Evolutionary conservation across 768 basidiomycete species (phyloP).

Genomic region (Tephrocybe rancida): DNA sequence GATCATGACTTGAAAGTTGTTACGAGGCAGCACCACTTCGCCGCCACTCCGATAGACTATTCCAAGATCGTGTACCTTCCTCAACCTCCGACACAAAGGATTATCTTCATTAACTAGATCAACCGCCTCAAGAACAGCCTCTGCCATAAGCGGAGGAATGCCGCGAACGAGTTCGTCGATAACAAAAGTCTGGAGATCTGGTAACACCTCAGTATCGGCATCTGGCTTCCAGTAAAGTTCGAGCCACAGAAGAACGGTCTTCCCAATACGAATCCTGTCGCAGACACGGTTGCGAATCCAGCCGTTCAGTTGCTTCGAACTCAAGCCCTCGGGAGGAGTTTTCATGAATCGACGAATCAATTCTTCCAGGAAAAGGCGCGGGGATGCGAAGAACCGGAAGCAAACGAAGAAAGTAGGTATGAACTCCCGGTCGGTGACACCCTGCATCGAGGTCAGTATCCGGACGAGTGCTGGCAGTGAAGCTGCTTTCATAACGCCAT

Average conservation of each 20-base stretch:
- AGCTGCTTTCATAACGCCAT: constrained; percentile 30
- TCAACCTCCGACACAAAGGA: constrained; percentile 11
- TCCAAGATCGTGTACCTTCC: constrained; percentile 16
- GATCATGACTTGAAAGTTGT: constrained; percentile 12
- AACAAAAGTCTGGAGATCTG: constrained; percentile 25
- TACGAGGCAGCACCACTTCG: not conserved
- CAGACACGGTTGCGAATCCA: constrained; percentile 45
- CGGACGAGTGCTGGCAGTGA: constrained; percentile 45
- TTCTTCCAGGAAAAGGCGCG: constrained; percentile 42
- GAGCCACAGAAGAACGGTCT: constrained; percentile 71
- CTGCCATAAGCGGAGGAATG: constrained; percentile 29
- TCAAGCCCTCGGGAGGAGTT: constrained; percentile 25
- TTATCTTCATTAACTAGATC: constrained; percentile 21
- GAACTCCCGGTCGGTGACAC: constrained; percentile 42
- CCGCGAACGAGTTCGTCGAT: constrained; percentile 24
- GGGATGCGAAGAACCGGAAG: constrained; percentile 68
- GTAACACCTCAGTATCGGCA: constrained; percentile 45
- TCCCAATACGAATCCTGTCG: constrained; percentile 60
- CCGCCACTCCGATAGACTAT: constrained; percentile 10
- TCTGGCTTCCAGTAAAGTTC: constrained; percentile 65
- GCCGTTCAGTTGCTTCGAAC: constrained; percentile 33
- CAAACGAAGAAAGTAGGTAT: constrained; percentile 64
- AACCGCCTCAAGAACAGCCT: constrained; percentile 29
- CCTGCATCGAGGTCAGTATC: constrained; percentile 46
- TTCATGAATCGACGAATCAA: constrained; percentile 53